phyloP scores from a whole-genome alignment of 768 basidiomycete genomes.

The Termitomyces sp. region DNA sequence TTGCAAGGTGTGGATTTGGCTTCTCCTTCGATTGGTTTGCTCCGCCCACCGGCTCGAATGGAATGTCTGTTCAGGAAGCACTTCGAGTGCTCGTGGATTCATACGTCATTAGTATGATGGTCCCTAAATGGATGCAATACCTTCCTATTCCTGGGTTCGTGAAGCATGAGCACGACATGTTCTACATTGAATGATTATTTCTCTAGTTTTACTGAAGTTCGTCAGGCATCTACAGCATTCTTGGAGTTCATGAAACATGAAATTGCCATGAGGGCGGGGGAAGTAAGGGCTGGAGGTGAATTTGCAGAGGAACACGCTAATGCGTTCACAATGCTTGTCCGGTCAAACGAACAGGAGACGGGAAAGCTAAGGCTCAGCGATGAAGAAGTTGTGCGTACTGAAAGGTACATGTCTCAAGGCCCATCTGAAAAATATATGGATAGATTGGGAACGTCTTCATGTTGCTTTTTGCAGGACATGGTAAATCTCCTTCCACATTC shows the following conservation, averaged over 20 bases:
- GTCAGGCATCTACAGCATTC: constrained; percentile 23
- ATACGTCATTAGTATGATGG: constrained; percentile 1
- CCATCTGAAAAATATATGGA: too few species aligned
- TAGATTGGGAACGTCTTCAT: constrained; percentile 49
- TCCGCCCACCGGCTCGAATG: constrained; percentile 28
- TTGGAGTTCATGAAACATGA: constrained; percentile 31
- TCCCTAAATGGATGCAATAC: constrained; percentile 8
- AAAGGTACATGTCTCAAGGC: too few species aligned
- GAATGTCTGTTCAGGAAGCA: constrained; percentile 32
- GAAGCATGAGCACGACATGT: too few species aligned
- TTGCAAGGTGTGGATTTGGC: constrained; percentile 40
- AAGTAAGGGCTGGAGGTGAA: constrained; percentile 12
- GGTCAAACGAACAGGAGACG: constrained; percentile 37
- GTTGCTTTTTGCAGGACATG: constrained; percentile 54
- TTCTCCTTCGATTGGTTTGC: constrained; percentile 32
- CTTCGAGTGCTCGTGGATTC: constrained; percentile 26
- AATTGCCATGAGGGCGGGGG: constrained; percentile 23
- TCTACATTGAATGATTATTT: too few species aligned
- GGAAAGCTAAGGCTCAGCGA: constrained; percentile 33
- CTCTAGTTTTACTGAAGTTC: constrained; percentile 7
- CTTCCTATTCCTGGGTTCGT: constrained; percentile 10
- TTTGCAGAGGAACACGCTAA: constrained; percentile 16
- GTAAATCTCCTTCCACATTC: constrained; percentile 19
- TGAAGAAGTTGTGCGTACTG: constrained; percentile 28
- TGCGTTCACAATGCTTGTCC: constrained; percentile 36